phyloP scores from a whole-genome alignment of 1,139 yeast species.

The Arxiozyma heterogenica region DNA sequence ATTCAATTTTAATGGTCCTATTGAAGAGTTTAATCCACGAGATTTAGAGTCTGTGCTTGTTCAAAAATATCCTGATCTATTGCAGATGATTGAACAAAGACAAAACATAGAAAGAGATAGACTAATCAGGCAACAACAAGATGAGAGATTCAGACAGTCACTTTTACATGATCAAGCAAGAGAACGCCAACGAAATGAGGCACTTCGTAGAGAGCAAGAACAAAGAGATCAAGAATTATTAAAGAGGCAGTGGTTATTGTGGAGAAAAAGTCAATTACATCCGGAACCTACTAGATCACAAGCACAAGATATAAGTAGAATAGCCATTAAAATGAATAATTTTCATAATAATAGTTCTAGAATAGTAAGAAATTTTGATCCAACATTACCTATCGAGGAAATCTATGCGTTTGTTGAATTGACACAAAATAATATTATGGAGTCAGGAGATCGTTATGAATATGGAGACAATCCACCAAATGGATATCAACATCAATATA shows the following conservation, averaged over 20 bases:
- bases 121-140: slow-evolving; percentile 62
- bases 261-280: slow-evolving; percentile 37
- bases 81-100: slow-evolving; percentile 50
- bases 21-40: slow-evolving; percentile 21
- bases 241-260: slow-evolving; percentile 37
- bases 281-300: slow-evolving; percentile 29
- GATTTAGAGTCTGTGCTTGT: slow-evolving; percentile 37
- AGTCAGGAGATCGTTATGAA: slow-evolving; percentile 17
- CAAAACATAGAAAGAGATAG: slow-evolving; percentile 54
- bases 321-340: slow-evolving; percentile 48
- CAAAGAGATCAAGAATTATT: slow-evolving; percentile 21
- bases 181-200: slow-evolving; percentile 28
- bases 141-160: slow-evolving; percentile 65
- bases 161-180: slow-evolving; percentile 38
- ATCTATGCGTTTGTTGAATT: slow-evolving; percentile 53
- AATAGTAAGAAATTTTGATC: slow-evolving; percentile 40
- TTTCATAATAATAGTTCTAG: slow-evolving; percentile 40
- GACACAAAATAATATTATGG: slow-evolving; percentile 29
- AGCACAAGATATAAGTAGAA: slow-evolving; percentile 34
- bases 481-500: slow-evolving; percentile 37
- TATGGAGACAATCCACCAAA: slow-evolving; percentile 28
- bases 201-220: slow-evolving; percentile 23
- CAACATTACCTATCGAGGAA: slow-evolving; percentile 42
- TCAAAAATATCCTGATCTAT: slow-evolving; percentile 54
- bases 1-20: slow-evolving; percentile 59